phyloP scores from a whole-genome alignment of 1,284 basidiomycete species.

The Tilletia horrida region DNA sequence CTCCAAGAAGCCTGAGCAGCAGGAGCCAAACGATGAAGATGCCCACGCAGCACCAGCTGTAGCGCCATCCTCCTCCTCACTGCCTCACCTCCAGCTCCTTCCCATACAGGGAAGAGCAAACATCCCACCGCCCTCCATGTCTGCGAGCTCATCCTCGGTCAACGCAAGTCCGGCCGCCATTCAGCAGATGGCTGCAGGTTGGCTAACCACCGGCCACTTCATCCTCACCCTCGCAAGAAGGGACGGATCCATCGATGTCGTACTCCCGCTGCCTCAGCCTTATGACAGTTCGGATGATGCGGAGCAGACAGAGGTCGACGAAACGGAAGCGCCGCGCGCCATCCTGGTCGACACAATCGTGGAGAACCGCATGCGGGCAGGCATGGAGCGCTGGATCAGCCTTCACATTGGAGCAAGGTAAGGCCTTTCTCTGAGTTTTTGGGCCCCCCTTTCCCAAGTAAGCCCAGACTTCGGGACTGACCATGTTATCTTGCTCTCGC shows the following conservation, averaged over 20 bases:
- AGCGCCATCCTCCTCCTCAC: conserved; percentile 18
- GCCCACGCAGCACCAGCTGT: neutral
- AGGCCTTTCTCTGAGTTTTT: neutral
- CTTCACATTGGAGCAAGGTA: conserved; percentile 27
- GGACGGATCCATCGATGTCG: conserved; percentile 40
- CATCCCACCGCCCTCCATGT: conserved; percentile 28
- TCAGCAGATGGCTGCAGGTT: conserved; percentile 32
- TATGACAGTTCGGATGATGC: neutral
- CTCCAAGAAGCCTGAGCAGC: neutral
- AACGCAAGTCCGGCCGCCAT: conserved; percentile 24
- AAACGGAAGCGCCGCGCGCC: conserved; percentile 25
- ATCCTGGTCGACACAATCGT: conserved; percentile 31
- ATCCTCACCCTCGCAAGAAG: conserved; percentile 40
- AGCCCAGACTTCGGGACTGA: too few species aligned
- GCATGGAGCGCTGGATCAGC: conserved; percentile 43
- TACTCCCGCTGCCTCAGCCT: conserved; percentile 27
- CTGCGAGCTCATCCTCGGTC: neutral
- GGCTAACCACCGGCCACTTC: conserved; percentile 23
- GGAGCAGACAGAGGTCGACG: conserved; percentile 16
- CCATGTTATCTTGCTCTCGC: too few species aligned
- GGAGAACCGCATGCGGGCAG: conserved; percentile 36
- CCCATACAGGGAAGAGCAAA: conserved; percentile 29
- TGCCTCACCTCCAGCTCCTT: conserved; percentile 28
- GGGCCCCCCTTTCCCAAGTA: too few species aligned
- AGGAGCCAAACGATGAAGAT: neutral